These are phyloP conservation scores for Rhizopogon sp. DNA, from an alignment of 768 basidiomycete species.

Conservation along the genomic window DNA sequence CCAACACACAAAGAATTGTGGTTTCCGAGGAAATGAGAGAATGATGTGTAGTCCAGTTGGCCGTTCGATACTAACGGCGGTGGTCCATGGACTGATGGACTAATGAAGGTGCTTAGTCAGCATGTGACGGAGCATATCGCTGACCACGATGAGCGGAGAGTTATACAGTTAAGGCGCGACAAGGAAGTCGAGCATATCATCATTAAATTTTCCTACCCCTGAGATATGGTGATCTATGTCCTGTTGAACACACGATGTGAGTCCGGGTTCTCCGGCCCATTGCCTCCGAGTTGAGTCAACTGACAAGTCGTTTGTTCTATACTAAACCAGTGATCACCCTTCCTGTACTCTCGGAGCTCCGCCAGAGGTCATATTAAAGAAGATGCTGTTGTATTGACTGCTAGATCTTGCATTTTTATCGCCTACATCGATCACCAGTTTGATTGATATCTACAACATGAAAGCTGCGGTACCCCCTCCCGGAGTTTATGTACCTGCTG, in stretches of 20 bases:
- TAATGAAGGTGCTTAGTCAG: not conserved
- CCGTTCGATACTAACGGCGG: not conserved
- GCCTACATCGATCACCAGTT: not conserved
- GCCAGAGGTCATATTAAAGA: not conserved
- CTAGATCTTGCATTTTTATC: not conserved
- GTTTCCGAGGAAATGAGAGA: not conserved
- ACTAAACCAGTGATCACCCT: too few species aligned
- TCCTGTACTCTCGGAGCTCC: conserved; percentile 2
- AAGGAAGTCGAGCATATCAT: too few species aligned
- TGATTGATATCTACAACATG: conserved; percentile 14
- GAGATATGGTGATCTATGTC: too few species aligned
- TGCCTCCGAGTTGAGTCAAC: not conserved
- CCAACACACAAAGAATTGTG: not conserved
- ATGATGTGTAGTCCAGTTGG: not conserved
- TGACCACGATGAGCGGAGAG: too few species aligned
- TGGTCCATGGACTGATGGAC: not conserved
- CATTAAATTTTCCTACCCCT: too few species aligned
- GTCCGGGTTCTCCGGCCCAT: not conserved
- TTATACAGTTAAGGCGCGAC: too few species aligned
- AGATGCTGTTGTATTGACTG: not conserved
- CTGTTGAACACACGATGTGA: too few species aligned
- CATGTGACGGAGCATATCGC: not conserved
- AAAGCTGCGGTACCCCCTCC: conserved; percentile 43
- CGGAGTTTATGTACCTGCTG: conserved; percentile 75
- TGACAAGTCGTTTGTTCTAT: not conserved